phyloP scores from a whole-genome alignment of 2,329 filamentous ascomycete genomes.

The Nigrospora sphaerica region DNA sequence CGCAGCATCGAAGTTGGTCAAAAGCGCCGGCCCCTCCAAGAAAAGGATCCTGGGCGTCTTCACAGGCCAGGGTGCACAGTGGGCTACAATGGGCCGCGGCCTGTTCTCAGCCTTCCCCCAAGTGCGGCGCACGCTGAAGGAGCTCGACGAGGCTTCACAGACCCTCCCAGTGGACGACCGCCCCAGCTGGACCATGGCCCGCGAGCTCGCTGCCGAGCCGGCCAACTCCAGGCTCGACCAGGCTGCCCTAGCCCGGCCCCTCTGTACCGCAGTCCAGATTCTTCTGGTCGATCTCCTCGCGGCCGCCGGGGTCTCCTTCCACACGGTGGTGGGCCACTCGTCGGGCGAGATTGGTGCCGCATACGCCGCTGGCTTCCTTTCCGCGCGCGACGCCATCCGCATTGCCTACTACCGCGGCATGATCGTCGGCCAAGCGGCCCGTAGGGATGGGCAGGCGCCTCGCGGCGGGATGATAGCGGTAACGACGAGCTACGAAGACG shows the following conservation, averaged over 20 bases:
- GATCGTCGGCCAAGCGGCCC: slow-evolving; percentile 3
- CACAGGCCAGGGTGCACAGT: slow-evolving; percentile 9
- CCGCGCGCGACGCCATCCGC: slow-evolving; percentile 14
- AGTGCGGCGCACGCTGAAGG: too few species aligned
- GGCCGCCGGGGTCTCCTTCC: neutral
- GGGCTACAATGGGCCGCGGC: neutral
- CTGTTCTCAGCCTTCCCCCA: neutral
- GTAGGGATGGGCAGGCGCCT: slow-evolving; percentile 4
- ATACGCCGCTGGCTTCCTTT: neutral
- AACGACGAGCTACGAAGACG: slow-evolving; percentile 13
- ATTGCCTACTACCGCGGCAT: slow-evolving; percentile 24
- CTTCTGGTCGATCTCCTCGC: neutral
- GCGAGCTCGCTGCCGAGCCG: neutral
- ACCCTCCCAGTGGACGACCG: too few species aligned
- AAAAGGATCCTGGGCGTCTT: neutral
- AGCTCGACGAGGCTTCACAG: too few species aligned
- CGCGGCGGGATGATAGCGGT: slow-evolving; percentile 25
- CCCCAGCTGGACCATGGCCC: neutral
- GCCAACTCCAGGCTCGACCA: neutral
- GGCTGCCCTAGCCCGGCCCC: neutral
- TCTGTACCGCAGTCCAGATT: neutral
- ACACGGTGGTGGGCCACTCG: slow-evolving; percentile 12
- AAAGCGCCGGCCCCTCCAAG: too few species aligned
- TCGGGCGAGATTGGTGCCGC: slow-evolving; percentile 13
- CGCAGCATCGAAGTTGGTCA: too few species aligned